These are phyloP conservation scores for Neltuma alba DNA, from an alignment of 306 rosid species.

Conservation along the genomic window DNA sequence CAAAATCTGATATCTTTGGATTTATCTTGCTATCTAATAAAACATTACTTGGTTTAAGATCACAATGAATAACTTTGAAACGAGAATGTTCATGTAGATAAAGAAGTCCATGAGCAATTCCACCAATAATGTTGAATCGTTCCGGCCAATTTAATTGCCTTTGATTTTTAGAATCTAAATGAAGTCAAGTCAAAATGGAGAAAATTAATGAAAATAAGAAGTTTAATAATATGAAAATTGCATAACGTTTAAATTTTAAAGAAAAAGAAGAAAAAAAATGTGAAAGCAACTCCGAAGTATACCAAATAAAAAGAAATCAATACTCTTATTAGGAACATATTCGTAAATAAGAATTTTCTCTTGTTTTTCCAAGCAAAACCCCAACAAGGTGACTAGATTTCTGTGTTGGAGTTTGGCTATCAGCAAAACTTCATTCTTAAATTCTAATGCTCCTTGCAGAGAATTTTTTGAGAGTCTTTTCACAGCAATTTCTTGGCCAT, in stretches of 20 bases:
- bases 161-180: conserved; percentile 19
- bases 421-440: conserved; percentile 34
- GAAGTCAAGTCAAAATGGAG: background rate
- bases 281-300: background rate
- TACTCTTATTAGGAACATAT: conserved; percentile 34
- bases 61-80: conserved; percentile 55
- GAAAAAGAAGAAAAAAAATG: background rate
- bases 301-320: conserved; percentile 38
- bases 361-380: conserved; percentile 24
- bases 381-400: conserved; percentile 24
- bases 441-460: conserved; percentile 30
- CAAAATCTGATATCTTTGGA: conserved; percentile 63
- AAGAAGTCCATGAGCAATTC: conserved; percentile 45
- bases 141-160: conserved; percentile 35
- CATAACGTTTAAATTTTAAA: background rate
- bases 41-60: conserved; percentile 58
- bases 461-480: conserved; percentile 33
- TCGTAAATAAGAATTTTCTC: conserved; percentile 39
- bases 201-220: background rate
- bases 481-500: conserved; percentile 30
- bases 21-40: conserved; percentile 47
- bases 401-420: conserved; percentile 36
- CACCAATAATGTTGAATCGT: conserved; percentile 39
- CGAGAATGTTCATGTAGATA: conserved; percentile 61
- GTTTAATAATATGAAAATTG: background rate